Percentiles rank a stretch among this genome's conserved stretches.
These are phyloP conservation scores for Herpetospermum pedunculosum DNA, from an alignment of 306 rosid genomes.

Conservation along the genomic window DNA sequence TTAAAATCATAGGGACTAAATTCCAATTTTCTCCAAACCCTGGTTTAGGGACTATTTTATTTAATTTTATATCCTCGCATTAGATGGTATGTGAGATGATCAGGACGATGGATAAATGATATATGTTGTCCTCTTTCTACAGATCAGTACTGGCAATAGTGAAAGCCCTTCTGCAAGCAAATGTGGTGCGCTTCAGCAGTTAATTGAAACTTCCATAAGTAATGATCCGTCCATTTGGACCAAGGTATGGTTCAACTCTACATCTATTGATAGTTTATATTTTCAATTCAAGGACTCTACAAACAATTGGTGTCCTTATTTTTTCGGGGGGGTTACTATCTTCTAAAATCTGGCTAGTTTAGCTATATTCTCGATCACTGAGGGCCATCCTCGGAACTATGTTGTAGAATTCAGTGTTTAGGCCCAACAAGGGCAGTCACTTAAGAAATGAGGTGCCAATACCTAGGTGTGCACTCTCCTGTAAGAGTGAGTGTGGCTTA, in stretches of 20 bases:
- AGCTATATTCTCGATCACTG: not conserved
- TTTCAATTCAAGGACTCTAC: not conserved
- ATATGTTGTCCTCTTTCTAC: conserved; percentile 5
- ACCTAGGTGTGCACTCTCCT: not conserved
- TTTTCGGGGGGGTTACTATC: no score
- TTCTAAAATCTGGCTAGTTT: no score
- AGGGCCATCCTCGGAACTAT: not conserved
- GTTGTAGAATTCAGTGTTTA: not conserved
- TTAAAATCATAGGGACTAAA: no score
- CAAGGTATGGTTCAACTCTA: conserved; percentile 42
- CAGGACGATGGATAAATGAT: not conserved
- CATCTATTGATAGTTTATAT: not conserved
- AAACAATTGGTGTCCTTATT: not conserved
- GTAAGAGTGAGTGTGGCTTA: no score
- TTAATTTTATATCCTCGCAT: conserved; percentile 1
- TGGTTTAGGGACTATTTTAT: no score
- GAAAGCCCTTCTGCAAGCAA: conserved; percentile 54
- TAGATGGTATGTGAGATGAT: not conserved
- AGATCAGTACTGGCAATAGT: conserved; percentile 64
- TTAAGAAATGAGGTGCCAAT: not conserved
- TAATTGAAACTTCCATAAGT: conserved; percentile 60
- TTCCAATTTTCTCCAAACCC: no score
- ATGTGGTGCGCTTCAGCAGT: conserved; percentile 67
- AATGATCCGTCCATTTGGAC: conserved; percentile 78
- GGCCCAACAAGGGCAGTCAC: not conserved